A percentile compares a stretch with the other conserved stretches of the same genome.
phyloP scores from a whole-genome alignment of 2,329 filamentous ascomycete genomes.

The Daldinia sp. region DNA sequence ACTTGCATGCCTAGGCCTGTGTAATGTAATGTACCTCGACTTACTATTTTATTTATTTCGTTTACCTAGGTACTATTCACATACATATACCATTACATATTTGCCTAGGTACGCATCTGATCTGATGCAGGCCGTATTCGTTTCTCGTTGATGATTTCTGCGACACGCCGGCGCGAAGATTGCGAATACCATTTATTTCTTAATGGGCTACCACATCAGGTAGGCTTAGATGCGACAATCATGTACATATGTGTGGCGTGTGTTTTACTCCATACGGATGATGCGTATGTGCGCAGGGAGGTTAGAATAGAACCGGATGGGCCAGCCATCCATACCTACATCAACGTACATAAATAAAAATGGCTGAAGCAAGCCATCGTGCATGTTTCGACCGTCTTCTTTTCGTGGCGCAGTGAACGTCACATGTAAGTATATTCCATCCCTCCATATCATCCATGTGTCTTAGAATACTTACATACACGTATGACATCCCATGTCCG shows the following conservation, averaged over 20 bases:
- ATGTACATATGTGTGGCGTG: background rate
- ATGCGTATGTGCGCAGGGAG: background rate
- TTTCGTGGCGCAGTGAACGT: background rate
- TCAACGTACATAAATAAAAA: too few species aligned
- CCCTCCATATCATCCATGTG: too few species aligned
- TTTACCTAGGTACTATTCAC: background rate
- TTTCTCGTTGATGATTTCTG: background rate
- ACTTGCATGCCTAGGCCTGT: background rate
- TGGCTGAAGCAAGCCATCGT: too few species aligned
- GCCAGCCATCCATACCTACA: too few species aligned
- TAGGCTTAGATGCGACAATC: background rate
- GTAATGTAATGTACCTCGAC: background rate
- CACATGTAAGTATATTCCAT: background rate
- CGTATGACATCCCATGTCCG: too few species aligned
- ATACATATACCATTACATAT: background rate
- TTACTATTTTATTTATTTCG: background rate
- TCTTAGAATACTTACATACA: background rate
- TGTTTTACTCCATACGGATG: conserved; percentile 10
- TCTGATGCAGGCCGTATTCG: background rate
- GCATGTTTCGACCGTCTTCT: background rate
- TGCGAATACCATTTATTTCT: background rate
- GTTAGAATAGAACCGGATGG: too few species aligned
- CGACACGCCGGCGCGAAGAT: background rate
- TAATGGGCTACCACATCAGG: background rate
- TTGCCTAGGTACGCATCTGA: too few species aligned